Conservation (phyloP, 331 rosid genomes). For the Malus hybrid region DNA sequence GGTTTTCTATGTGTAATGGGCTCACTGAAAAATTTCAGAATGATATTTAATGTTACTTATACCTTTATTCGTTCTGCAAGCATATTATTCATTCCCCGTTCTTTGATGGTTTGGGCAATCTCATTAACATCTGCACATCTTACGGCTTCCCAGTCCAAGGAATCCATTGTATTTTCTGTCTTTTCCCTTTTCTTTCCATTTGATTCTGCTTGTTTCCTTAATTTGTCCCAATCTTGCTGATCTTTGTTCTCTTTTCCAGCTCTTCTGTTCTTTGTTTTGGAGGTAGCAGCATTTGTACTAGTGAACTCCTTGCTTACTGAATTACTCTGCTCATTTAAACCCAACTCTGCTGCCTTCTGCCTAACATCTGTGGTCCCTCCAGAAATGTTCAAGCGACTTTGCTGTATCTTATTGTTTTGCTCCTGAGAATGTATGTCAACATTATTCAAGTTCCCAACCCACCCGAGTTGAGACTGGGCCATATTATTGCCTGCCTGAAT, state of each 20-base stretch:
- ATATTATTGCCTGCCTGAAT: constrained; percentile 7
- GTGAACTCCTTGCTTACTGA: constrained; percentile 30
- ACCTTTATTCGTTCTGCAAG: constrained; percentile 91
- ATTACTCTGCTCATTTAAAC: constrained; percentile 23
- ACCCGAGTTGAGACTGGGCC: constrained; percentile 32
- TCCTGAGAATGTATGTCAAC: constrained; percentile 16
- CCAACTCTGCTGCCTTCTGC: constrained; percentile 27
- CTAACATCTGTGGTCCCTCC: constrained; percentile 26
- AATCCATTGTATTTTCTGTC: constrained; percentile 64
- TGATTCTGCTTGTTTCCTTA: constrained; percentile 49
- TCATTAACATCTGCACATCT: constrained; percentile 67
- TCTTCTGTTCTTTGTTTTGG: constrained; percentile 31
- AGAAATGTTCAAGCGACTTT: constrained; percentile 20
- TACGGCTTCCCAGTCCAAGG: constrained; percentile 95
- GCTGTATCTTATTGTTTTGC: constrained; percentile 30
- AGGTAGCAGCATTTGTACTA: constrained; percentile 31
- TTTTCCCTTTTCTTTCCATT: constrained; percentile 53
- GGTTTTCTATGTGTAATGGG: constrained; percentile 2
- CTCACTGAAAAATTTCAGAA: neutral
- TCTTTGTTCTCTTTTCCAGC: constrained; percentile 39
- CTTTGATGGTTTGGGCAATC: constrained; percentile 72
- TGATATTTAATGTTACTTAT: neutral
- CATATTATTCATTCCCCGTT: constrained; percentile 93
- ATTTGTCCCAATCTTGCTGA: constrained; percentile 57
- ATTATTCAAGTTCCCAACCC: constrained; percentile 24